Conservation (phyloP, 2,329 filamentous ascomycete genomes). For the Penicillium frequentans region DNA sequence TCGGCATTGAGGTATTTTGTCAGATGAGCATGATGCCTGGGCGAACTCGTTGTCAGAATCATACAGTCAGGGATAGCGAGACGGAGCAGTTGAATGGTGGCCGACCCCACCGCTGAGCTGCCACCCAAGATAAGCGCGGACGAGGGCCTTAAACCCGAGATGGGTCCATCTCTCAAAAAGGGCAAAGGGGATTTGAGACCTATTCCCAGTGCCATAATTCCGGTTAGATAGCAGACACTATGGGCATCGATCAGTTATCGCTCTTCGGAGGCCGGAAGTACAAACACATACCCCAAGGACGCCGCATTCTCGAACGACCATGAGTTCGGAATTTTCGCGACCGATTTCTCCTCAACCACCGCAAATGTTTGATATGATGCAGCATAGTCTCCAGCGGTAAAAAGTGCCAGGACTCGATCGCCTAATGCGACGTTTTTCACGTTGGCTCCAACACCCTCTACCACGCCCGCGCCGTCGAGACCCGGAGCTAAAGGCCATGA, state of each 20-base stretch:
- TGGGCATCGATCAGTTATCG: neutral
- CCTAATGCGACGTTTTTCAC: conserved; percentile 18
- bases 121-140: conserved; percentile 40
- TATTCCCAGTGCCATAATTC: conserved; percentile 8
- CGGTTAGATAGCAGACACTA: conserved; percentile 9
- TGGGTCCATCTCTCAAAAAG: conserved; percentile 26
- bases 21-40: conserved; percentile 1
- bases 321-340: conserved; percentile 1
- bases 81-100: conserved; percentile 39
- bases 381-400: neutral
- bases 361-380: conserved; percentile 7
- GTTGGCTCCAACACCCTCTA: conserved; percentile 33
- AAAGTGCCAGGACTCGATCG: conserved; percentile 1
- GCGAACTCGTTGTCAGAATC: conserved; percentile 36
- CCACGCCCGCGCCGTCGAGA: conserved; percentile 34
- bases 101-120: conserved; percentile 34
- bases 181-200: conserved; percentile 4
- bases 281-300: conserved; percentile 5
- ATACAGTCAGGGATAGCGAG: conserved; percentile 27
- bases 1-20: neutral
- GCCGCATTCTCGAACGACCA: conserved; percentile 8
- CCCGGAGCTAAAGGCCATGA: conserved; percentile 37
- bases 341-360: neutral
- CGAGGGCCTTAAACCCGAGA: conserved; percentile 6
- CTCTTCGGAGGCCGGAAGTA: no score